Evolutionary conservation across 2,329 filamentous ascomycete genomes (phyloP).

Genomic region (Colletotrichum higginsianum): DNA sequence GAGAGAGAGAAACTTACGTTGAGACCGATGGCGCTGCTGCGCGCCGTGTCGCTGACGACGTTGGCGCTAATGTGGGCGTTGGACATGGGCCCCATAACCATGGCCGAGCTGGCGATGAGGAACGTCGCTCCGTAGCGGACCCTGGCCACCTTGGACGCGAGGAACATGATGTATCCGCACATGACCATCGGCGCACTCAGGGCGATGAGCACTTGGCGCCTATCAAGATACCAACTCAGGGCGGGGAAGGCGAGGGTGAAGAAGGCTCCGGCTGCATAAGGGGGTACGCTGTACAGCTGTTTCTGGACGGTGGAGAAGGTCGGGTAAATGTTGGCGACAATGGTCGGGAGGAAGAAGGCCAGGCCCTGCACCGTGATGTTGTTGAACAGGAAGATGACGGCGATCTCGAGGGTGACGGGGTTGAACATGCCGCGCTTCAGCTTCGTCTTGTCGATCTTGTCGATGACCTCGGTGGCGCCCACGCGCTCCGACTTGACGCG

Average conservation of each 20-base stretch:
- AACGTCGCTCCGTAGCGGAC: constrained; percentile 81
- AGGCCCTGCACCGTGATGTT: constrained; percentile 81
- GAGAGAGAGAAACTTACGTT: constrained; percentile 52
- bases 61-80: constrained; percentile 80
- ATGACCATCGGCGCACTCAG: constrained; percentile 74
- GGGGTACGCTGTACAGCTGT: constrained; percentile 80
- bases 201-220: constrained; percentile 73
- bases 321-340: constrained; percentile 78
- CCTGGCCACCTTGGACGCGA: constrained; percentile 65
- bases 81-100: constrained; percentile 74
- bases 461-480: constrained; percentile 71
- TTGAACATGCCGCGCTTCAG: constrained; percentile 73
- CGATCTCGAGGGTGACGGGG: constrained; percentile 71
- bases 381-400: constrained; percentile 74
- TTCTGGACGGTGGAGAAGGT: constrained; percentile 70
- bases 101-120: constrained; percentile 75
- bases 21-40: constrained; percentile 75
- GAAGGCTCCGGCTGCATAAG: constrained; percentile 78
- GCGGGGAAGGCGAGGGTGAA: constrained; percentile 75
- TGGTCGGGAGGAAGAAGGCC: constrained; percentile 79
- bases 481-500: constrained; percentile 79
- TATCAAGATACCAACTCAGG: constrained; percentile 73
- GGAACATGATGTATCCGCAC: constrained; percentile 79
- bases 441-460: constrained; percentile 73
- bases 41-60: constrained; percentile 79